Evolutionary conservation across 2,329 filamentous ascomycete species (phyloP), one percentile per base, ranked within the genome.

Genomic region (Alternaria hordeiaustralica): DNA sequence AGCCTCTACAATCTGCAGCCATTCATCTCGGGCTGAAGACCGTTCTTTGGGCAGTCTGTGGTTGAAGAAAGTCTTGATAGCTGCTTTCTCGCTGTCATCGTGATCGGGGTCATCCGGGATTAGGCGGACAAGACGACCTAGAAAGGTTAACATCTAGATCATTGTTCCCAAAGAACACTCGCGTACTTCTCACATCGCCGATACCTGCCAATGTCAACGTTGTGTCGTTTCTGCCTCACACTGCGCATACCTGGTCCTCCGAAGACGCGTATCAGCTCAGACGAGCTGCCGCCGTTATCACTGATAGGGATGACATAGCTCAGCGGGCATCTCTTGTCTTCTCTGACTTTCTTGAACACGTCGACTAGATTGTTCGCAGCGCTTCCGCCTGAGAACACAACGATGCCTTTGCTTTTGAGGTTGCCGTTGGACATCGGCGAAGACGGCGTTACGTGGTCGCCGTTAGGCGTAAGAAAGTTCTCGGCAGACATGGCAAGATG

Each of bases 331-430:
- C 86, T 81, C 65, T 91, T 92, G 71, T 86, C 89, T 66, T 89
- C 80, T 26, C 83, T 79, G 6, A 88, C 81, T 21, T 82, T 80
- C 62, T 85, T 90, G 81, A 97, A 97, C 11, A 97, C 92, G 78
- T 97, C 95, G 44, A 97, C 95, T 6, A 97, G 87, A 74, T 87
- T 96, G 77, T 97, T 98, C 6, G 95, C 94, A n/a, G 94, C 95
- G 70, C 93, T 97, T 57, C 94, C 94, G 43, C 94, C 94, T 1
- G 94, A 96, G 80, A 97, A 96, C 55, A 97, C 90, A 21, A 94
- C 92, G 61, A 97, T 90, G 63, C 90, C 90, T 68, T 80, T 78
- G 8, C 73, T 58, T 59, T 75, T 78, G 64, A 64, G 56, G 65
- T 61, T 58, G 68, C 68, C 58, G 57, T 68, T 74, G 61, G 66